These are phyloP conservation scores for Capsicum pubescens DNA, from an alignment of 257 asterid genomes.

Conservation along the genomic window DNA sequence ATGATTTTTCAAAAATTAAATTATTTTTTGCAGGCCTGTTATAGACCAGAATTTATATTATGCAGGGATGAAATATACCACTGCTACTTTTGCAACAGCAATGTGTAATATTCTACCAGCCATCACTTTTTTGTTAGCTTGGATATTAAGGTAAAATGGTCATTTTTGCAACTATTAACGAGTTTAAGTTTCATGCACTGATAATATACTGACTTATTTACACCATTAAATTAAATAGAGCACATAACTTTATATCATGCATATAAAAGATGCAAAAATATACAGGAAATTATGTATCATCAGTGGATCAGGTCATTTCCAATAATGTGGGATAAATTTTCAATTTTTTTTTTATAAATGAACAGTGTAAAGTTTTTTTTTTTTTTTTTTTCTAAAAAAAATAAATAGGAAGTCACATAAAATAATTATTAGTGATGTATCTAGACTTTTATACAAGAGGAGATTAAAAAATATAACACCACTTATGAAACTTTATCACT, in stretches of 20 bases:
- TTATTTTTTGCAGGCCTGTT: slow-evolving; percentile 50
- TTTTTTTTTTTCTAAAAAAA: background rate
- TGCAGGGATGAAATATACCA: slow-evolving; percentile 63
- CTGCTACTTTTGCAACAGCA: slow-evolving; percentile 68
- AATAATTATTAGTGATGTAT: background rate
- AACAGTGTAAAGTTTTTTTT: background rate
- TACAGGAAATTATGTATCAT: background rate
- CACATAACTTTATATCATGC: background rate
- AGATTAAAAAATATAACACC: too few species aligned
- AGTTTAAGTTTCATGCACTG: background rate
- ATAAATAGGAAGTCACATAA: background rate
- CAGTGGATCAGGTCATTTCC: slow-evolving; percentile 6
- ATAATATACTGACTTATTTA: too few species aligned
- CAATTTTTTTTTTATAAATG: background rate
- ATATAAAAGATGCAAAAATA: too few species aligned
- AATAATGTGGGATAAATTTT: background rate
- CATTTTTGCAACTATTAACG: background rate
- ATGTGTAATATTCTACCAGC: slow-evolving; percentile 80
- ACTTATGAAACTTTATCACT: too few species aligned
- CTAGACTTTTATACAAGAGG: background rate
- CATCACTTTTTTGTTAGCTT: slow-evolving; percentile 72
- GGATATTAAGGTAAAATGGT: slow-evolving; percentile 58
- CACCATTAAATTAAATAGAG: too few species aligned
- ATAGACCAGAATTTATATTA: slow-evolving; percentile 71
- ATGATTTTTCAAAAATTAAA: background rate